Conservation (phyloP, 352 stramenopile genomes). For the Plasmopara muralis region DNA sequence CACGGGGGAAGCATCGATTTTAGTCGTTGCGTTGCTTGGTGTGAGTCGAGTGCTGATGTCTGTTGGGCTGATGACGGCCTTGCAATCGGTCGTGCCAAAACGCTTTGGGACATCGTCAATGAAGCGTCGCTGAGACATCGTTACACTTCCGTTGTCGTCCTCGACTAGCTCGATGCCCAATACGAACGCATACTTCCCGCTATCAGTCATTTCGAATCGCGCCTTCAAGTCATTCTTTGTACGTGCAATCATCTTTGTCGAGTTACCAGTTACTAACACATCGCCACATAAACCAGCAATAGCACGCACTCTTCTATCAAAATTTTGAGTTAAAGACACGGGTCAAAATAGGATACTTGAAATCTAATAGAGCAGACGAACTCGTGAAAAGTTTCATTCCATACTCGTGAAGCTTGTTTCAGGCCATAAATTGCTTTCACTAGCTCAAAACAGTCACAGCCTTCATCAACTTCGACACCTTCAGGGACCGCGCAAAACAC, state of each 20-base stretch:
- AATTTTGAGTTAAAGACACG: slow-evolving; percentile 1
- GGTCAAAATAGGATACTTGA: too few relatives aligned
- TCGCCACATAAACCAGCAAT: neutral
- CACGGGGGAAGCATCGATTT: too few relatives aligned
- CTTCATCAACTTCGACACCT: slow-evolving; percentile 3
- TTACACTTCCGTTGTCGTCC: neutral
- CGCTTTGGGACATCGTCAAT: too few relatives aligned
- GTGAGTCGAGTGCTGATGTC: too few relatives aligned
- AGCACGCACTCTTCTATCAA: neutral
- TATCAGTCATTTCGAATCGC: slow-evolving; percentile 2
- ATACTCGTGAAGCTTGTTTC: too few relatives aligned
- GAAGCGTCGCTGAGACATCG: too few relatives aligned
- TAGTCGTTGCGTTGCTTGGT: too few relatives aligned
- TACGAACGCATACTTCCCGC: neutral
- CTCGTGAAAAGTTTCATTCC: too few relatives aligned
- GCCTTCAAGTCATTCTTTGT: neutral
- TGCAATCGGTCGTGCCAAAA: too few relatives aligned
- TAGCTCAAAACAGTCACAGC: slow-evolving; percentile 4
- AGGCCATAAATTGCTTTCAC: slow-evolving; percentile 7
- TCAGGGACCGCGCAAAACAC: slow-evolving; percentile 1
- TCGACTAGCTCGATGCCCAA: neutral
- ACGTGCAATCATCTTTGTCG: neutral
- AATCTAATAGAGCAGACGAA: too few relatives aligned
- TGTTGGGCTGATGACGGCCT: too few relatives aligned
- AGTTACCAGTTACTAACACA: neutral